Evolutionary conservation across 257 asterid species (phyloP).

Genomic region (Solanum gracilifrons): DNA sequence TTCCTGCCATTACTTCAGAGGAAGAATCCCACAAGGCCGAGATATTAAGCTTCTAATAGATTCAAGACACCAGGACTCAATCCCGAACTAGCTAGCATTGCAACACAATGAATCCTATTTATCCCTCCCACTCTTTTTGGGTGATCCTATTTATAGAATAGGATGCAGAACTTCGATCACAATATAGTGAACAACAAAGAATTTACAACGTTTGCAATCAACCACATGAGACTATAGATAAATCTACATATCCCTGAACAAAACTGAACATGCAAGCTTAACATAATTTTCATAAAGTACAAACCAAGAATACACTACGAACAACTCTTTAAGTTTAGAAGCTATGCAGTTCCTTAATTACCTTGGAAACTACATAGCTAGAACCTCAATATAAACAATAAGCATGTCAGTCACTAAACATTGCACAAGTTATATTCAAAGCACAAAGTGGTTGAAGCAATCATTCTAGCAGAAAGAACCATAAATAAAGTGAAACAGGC

Average conservation of each 20-base stretch:
- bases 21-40: background rate
- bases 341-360: background rate
- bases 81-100: background rate
- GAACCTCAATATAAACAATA: background rate
- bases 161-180: background rate
- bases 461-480: background rate
- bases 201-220: background rate
- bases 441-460: background rate
- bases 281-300: background rate
- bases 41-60: background rate
- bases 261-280: background rate
- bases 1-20: background rate
- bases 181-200: background rate
- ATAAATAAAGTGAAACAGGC: background rate
- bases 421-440: background rate
- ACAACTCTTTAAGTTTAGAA: background rate
- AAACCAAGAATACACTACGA: background rate
- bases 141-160: background rate
- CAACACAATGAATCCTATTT: background rate
- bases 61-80: background rate
- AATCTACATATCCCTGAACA: background rate
- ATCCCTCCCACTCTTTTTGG: background rate
- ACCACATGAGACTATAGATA: background rate
- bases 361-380: background rate
- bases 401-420: background rate